Evolutionary conservation across 768 basidiomycete genomes (phyloP), one percentile per base, ranked within the genome.

Genomic region (Gyrodon lividus): DNA sequence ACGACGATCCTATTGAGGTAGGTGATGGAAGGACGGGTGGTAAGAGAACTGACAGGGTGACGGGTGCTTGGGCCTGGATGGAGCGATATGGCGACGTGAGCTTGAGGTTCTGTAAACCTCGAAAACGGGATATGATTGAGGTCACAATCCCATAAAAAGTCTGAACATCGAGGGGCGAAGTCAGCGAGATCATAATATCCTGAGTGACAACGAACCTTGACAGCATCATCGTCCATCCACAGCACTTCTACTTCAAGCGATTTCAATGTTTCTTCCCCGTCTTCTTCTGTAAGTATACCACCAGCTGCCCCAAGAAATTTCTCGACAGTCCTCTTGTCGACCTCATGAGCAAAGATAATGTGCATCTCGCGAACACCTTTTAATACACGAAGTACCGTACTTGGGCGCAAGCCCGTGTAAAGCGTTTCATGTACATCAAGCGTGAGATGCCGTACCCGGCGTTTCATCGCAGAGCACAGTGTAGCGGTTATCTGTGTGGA

Each of bases 301-400:
- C 67, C 67, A 16, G 63, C 61, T 0, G 59, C 51, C 0, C 57
- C 64, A 20, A 68, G 62, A 33, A 68, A 68, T 28, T 68, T 68
- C 35, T 70, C 67, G 9, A 63, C 66, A 0, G 68, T 68, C 43
- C 67, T 49, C 57, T 63, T 68, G 43, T 68, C 67, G n/a, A 68
- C 67, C 20, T 64, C 68, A n/a, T 67, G 54, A 3, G 52, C 58
- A 37, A 68, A 68, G 35, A 68, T 33, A 31, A 68, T 45, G 24
- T 62, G 61, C 68, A 68, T 58, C 20, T 68, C 56, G 13, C 56
- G 59, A 19, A 69, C 65, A 2, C 69, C 69, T 5, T 52, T 54
- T 1, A 68, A 44, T 8, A 62, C 54, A 35, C 67, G 67, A 22
- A 68, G 46, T 8, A 68, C 57, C 0, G 53, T 37, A 20, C 67